These are phyloP conservation scores for Pseudocercospora crystallina DNA, from an alignment of 2,329 filamentous ascomycete species.

Conservation along the genomic window DNA sequence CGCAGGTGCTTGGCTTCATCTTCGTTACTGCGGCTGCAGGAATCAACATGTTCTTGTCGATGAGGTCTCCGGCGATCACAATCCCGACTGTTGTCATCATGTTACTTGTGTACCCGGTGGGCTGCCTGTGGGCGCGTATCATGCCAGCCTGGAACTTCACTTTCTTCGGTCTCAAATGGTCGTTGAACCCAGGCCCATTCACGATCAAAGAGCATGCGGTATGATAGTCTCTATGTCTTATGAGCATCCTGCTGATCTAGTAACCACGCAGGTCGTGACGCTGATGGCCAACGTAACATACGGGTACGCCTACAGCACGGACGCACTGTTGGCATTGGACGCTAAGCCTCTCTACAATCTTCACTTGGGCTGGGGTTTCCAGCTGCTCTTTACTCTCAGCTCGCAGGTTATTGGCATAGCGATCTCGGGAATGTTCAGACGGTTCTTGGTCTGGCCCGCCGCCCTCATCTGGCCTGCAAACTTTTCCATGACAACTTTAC, in stretches of 20 bases:
- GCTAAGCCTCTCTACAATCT: slow-evolving; percentile 66
- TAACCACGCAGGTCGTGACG: slow-evolving; percentile 45
- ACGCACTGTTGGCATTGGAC: slow-evolving; percentile 79
- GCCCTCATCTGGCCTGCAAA: slow-evolving; percentile 92
- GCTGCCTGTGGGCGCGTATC: slow-evolving; percentile 72
- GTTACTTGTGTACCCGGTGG: slow-evolving; percentile 78
- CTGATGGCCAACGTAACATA: slow-evolving; percentile 26
- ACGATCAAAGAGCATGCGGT: slow-evolving; percentile 57
- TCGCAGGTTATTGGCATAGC: slow-evolving; percentile 84
- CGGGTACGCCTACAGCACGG: slow-evolving; percentile 19
- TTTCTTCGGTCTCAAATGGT: slow-evolving; percentile 17
- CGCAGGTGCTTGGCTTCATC: slow-evolving; percentile 35
- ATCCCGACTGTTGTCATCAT: slow-evolving; percentile 86
- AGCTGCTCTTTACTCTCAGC: slow-evolving; percentile 78
- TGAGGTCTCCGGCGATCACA: slow-evolving; percentile 84
- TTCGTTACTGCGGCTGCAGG: slow-evolving; percentile 46
- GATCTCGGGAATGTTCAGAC: slow-evolving; percentile 76
- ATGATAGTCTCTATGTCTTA: background rate
- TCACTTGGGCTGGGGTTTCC: slow-evolving; percentile 71
- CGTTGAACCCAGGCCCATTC: slow-evolving; percentile 51
- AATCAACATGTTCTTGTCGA: slow-evolving; percentile 77
- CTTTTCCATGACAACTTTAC: slow-evolving; percentile 85
- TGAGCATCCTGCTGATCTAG: background rate
- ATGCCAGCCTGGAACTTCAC: slow-evolving; percentile 54
- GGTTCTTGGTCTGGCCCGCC: slow-evolving; percentile 77